A percentile compares a stretch with the other conserved stretches of the same genome.
These are phyloP conservation scores for Rhodotorula sp. DNA, from an alignment of 1,284 basidiomycete genomes.

Conservation along the genomic window DNA sequence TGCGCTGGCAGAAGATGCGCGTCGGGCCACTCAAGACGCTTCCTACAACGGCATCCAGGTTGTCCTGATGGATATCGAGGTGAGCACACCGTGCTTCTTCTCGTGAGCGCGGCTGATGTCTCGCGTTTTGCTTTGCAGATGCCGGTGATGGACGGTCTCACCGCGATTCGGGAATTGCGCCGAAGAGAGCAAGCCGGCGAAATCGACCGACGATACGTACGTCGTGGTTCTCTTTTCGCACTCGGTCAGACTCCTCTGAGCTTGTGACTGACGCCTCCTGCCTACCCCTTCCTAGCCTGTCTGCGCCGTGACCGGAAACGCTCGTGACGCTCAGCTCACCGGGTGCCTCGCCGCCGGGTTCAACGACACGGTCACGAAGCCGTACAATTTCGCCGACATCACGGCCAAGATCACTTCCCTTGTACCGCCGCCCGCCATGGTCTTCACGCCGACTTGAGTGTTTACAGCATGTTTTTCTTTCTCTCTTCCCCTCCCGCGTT, in stretches of 20 bases:
- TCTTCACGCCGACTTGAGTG: background rate
- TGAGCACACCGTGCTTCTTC: background rate
- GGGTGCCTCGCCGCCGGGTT: conserved; percentile 11
- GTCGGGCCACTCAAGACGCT: background rate
- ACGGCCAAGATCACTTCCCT: background rate
- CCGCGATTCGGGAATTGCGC: conserved; percentile 32
- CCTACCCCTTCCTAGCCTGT: background rate
- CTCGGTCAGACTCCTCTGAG: fast-evolving
- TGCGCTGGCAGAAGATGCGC: conserved; percentile 1
- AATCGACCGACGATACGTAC: conserved; percentile 14
- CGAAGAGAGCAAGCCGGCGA: conserved; percentile 22
- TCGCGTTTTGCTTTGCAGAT: conserved; percentile 7
- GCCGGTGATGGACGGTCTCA: conserved; percentile 38
- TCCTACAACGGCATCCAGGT: conserved; percentile 13
- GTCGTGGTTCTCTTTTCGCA: background rate
- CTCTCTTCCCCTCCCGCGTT: background rate
- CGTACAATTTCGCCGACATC: conserved; percentile 10
- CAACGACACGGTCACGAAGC: conserved; percentile 23
- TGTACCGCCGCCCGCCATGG: background rate
- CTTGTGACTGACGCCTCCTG: background rate
- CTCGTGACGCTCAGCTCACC: conserved; percentile 5
- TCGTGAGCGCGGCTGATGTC: background rate
- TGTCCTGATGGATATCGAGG: conserved; percentile 35
- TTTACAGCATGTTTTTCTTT: background rate
- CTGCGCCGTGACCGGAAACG: conserved; percentile 17